Percentiles rank a stretch among this genome's conserved stretches.
Evolutionary conservation across 139 green algal genomes (phyloP).

Genomic region (Closterium sp.): DNA sequence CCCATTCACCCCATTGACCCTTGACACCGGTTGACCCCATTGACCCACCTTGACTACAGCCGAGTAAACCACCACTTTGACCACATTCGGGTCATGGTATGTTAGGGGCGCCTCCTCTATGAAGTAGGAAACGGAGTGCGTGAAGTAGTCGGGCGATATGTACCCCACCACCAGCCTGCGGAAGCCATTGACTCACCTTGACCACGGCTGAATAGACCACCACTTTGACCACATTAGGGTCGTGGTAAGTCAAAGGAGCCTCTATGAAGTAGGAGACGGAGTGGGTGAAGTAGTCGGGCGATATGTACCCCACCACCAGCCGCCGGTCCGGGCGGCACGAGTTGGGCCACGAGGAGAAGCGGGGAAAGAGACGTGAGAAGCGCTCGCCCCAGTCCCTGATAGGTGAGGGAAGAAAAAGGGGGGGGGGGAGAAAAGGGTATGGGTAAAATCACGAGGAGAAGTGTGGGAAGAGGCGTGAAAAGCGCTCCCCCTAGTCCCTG

Average conservation of each 20-base stretch:
- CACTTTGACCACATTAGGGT: constrained; percentile 32
- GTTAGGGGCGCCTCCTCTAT: constrained; percentile 77
- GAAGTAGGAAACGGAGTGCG: constrained; percentile 96
- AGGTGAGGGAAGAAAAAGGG: not conserved
- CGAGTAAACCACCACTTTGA: constrained; percentile 64
- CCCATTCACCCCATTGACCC: no score
- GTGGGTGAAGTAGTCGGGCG: constrained; percentile 94
- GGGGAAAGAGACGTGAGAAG: constrained; percentile 62
- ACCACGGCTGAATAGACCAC: constrained; percentile 66
- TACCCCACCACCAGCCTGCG: constrained; percentile 86
- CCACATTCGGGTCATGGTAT: constrained; percentile 61
- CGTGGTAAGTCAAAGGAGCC: constrained; percentile 67
- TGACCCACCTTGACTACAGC: constrained; percentile 50
- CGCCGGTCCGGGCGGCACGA: constrained; percentile 36
- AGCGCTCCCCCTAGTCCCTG: no score
- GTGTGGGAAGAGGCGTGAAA: no score
- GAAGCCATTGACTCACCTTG: constrained; percentile 45
- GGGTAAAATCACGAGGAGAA: no score
- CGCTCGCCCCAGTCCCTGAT: constrained; percentile 65
- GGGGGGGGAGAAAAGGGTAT: no score
- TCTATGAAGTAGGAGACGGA: constrained; percentile 95
- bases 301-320: constrained; percentile 89
- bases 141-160: constrained; percentile 94
- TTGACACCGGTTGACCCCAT: not conserved
- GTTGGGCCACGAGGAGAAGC: constrained; percentile 48